Conservation (phyloP, 2,329 filamentous ascomycete genomes). For the Colletotrichum horii region DNA sequence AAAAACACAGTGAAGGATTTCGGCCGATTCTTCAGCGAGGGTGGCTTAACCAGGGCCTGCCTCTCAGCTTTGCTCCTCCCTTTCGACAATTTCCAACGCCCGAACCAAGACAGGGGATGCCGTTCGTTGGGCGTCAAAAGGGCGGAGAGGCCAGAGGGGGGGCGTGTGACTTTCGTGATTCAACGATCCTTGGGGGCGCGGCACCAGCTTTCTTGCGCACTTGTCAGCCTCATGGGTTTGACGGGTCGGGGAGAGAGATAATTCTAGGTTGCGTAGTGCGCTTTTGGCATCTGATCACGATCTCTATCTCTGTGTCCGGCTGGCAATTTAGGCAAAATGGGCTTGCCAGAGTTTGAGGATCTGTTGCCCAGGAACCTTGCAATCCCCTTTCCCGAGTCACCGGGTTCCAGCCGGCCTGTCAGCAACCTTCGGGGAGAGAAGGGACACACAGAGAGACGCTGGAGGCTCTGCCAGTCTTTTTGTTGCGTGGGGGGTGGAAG, state of each 20-base stretch:
- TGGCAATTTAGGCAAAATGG: neutral
- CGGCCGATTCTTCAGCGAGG: conserved; percentile 8
- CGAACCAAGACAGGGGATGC: neutral
- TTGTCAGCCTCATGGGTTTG: neutral
- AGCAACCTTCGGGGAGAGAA: neutral
- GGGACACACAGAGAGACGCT: neutral
- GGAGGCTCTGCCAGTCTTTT: neutral
- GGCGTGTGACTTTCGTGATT: neutral
- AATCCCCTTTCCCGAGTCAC: neutral
- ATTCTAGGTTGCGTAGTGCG: neutral
- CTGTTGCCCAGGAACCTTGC: neutral
- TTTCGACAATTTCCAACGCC: neutral
- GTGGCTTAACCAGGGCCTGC: neutral
- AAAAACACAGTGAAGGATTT: neutral
- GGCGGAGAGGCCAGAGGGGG: neutral
- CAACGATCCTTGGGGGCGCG: neutral
- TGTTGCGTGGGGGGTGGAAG: conserved; percentile 4
- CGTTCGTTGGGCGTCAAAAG: neutral
- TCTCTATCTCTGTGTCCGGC: neutral
- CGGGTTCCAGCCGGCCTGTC: conserved; percentile 1
- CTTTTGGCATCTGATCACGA: neutral
- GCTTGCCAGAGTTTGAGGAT: neutral
- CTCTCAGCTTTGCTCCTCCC: neutral
- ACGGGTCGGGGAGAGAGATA: neutral
- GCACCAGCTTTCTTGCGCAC: neutral